Base-by-base conservation (phyloP, 2,329 filamentous ascomycete genomes). In the Cladobotryum protrusum region DNA sequence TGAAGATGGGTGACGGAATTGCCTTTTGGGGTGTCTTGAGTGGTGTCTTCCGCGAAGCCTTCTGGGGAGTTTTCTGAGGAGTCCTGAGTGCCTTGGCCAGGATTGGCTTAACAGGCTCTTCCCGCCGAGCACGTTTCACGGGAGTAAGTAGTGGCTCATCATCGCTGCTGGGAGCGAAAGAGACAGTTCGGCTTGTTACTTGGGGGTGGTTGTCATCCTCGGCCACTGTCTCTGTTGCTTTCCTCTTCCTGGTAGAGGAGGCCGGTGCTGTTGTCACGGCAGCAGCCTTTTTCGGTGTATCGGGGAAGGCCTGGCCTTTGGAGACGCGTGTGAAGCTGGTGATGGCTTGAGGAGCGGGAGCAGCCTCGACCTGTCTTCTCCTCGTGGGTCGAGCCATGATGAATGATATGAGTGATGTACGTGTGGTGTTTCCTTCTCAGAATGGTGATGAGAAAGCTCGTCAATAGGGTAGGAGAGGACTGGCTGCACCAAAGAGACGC, bases 251-350 rank as follows among this genome's bases (percentile, higher is more conserved):
- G 13, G 67, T 61, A 8, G 57, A 41, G 50, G 57, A 41, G 50
- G 61, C 40, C 34, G 58, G 47, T 44, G 67, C 63, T 35, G 62
- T 57, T 24, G 18, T 32, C 15, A 39, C 49, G 44, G 57, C 52
- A 18, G 57, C 57, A 20, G 61, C 59, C 54, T 72, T 70, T 56
- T 74, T 72, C 33, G 59, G 40, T 8, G 66, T 37, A 40, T 62
- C 60, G 14, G 54, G 52, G 17, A 59, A 54, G 15, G 54, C 49
- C 17, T 63, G 57, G 18, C 60, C 59, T 63, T 79, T 79, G 33
- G 74, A 76, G 43, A 78, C 63, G 47, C 74, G 75, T 42, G 70
- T 58, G 58, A 77, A 78, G 59, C 56, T 68, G 63, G 61, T 66
- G 48, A 78, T 76, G 55, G 62, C 52, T 19, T 62, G 62, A 41